A percentile compares a stretch with the other conserved stretches of the same genome.
Evolutionary conservation across 176 grass and related monocot species (phyloP).

Genomic region (Hordeum marinum): DNA sequence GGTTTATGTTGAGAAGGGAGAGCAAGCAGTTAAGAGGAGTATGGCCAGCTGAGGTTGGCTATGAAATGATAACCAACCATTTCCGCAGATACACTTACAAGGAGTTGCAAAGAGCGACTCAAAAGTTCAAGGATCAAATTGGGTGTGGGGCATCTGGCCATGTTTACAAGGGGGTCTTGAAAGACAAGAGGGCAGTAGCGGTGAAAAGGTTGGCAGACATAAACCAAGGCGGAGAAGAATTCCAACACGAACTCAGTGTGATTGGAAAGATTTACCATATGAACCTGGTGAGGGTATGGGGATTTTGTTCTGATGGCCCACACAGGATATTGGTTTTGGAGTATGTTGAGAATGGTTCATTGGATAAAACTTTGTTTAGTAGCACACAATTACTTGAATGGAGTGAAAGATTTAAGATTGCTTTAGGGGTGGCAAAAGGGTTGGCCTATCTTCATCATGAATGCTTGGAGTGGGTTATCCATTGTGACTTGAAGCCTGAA

Average conservation of each 20-base stretch:
- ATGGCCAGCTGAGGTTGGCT: constrained; percentile 30
- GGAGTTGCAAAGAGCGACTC: background rate
- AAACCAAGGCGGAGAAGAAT: constrained; percentile 6
- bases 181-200: background rate
- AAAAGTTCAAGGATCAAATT: background rate
- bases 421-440: constrained; percentile 4
- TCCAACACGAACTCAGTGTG: background rate
- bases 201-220: background rate
- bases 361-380: background rate
- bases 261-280: constrained; percentile 1
- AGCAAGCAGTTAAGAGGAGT: constrained; percentile 13
- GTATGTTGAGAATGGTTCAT: background rate
- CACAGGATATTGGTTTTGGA: background rate
- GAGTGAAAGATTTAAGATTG: background rate
- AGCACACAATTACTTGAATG: background rate
- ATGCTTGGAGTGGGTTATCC: background rate
- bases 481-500: background rate
- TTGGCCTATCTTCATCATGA: constrained; percentile 3
- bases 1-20: constrained; percentile 36
- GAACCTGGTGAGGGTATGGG: constrained; percentile 11
- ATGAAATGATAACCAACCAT: constrained; percentile 1
- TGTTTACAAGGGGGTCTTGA: background rate
- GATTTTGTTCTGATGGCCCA: constrained; percentile 14
- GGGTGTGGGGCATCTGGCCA: background rate
- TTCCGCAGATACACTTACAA: constrained; percentile 1